Conservation (phyloP, 176 grass and related monocot species). For the Olyra latifolia region DNA sequence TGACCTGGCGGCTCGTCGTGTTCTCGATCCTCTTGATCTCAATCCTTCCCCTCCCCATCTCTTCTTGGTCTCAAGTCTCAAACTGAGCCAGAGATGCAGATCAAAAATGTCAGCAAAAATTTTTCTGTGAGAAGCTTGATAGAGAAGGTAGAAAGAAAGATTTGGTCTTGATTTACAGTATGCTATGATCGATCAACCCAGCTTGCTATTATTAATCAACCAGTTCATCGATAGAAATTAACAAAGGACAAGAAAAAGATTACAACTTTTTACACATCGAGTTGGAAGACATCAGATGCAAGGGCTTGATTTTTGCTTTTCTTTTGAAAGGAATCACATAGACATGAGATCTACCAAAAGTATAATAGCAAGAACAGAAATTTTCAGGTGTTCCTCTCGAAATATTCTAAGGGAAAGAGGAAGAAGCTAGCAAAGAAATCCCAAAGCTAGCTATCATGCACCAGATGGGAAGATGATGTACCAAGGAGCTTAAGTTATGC, state of each 20-base stretch:
- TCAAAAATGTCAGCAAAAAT: neutral
- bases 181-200: neutral
- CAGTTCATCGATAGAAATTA: neutral
- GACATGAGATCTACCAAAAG: constrained; percentile 28
- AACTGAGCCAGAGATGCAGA: neutral
- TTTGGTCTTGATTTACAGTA: neutral
- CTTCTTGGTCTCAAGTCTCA: neutral
- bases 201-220: neutral
- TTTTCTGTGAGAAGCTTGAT: neutral
- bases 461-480: neutral
- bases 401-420: neutral
- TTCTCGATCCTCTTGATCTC: constrained; percentile 92
- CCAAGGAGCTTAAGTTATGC: neutral
- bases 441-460: neutral
- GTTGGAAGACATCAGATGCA: neutral
- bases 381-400: neutral
- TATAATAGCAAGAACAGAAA: neutral
- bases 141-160: neutral
- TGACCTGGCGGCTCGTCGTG: constrained; percentile 75
- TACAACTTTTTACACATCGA: neutral
- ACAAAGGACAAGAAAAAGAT: neutral
- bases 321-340: constrained; percentile 8
- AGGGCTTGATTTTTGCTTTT: neutral
- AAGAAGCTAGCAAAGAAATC: neutral
- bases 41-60: constrained; percentile 72